Evolutionary conservation across 805 yeast genomes (phyloP).

Genomic region (Candida tammaniensis): DNA sequence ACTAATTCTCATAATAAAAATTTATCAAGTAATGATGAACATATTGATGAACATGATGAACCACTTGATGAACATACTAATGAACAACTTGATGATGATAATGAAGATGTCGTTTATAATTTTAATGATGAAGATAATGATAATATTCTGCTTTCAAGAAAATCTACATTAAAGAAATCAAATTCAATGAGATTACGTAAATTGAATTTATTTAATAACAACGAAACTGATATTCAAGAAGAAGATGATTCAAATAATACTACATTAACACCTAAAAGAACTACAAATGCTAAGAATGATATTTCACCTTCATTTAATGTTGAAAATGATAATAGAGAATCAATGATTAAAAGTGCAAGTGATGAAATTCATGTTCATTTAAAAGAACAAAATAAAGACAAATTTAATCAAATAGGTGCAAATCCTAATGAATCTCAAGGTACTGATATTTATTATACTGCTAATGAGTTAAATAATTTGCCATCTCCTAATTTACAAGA

Average conservation of each 20-base stretch:
- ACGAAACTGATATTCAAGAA: slow-evolving; percentile 8
- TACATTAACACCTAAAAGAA: neutral
- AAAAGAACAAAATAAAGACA: slow-evolving; percentile 13
- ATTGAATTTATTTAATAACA: slow-evolving; percentile 32
- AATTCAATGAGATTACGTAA: slow-evolving; percentile 42
- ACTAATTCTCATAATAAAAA: slow-evolving; percentile 1
- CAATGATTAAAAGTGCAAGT: slow-evolving; percentile 15
- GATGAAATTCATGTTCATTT: slow-evolving; percentile 15
- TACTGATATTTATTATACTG: slow-evolving; percentile 22
- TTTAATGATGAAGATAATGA: slow-evolving; percentile 28
- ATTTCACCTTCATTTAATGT: slow-evolving; percentile 21
- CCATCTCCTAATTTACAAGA: slow-evolving; percentile 14
- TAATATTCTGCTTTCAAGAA: slow-evolving; percentile 31
- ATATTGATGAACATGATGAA: slow-evolving; percentile 29
- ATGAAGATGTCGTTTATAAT: slow-evolving; percentile 30
- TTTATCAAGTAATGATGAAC: slow-evolving; percentile 16
- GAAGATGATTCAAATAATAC: slow-evolving; percentile 4
- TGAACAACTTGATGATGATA: slow-evolving; percentile 11
- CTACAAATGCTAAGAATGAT: slow-evolving; percentile 1
- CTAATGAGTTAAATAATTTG: slow-evolving; percentile 16
- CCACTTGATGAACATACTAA: slow-evolving; percentile 26
- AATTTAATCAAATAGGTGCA: slow-evolving; percentile 18
- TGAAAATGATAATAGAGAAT: slow-evolving; percentile 10
- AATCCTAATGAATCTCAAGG: slow-evolving; percentile 14
- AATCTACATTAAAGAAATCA: slow-evolving; percentile 37